A percentile compares a stretch with the other conserved stretches of the same genome.
Conservation (phyloP, 148 eudicot species). For the Polygonum maritimum region DNA sequence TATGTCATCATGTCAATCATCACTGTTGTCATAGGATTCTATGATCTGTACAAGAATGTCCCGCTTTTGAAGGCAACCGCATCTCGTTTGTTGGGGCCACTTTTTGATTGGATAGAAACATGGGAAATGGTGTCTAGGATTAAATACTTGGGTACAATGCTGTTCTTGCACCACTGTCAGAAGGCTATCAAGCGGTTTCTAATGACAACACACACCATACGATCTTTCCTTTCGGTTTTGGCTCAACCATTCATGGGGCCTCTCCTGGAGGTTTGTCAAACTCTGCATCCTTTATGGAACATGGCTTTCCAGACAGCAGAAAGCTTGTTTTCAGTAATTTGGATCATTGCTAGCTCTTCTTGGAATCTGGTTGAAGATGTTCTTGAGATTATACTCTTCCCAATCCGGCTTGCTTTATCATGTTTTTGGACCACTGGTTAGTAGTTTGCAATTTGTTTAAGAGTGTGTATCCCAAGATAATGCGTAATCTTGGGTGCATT, state of each 20-base stretch:
- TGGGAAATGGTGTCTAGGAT: conserved; percentile 92
- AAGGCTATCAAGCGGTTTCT: conserved; percentile 70
- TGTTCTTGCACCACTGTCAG: conserved; percentile 81
- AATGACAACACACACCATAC: conserved; percentile 40
- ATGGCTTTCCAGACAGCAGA: conserved; percentile 19
- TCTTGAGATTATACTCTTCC: conserved; percentile 44
- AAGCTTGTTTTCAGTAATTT: conserved; percentile 33
- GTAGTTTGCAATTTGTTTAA: not conserved
- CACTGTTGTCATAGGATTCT: conserved; percentile 85
- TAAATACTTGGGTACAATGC: conserved; percentile 88
- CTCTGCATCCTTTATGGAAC: conserved; percentile 58
- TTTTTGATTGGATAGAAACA: conserved; percentile 82
- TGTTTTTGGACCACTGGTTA: conserved; percentile 51
- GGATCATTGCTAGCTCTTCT: conserved; percentile 32
- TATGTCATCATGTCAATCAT: conserved; percentile 63
- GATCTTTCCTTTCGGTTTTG: conserved; percentile 44
- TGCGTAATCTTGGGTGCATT: too few species aligned
- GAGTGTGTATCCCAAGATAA: too few species aligned
- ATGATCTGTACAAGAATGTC: conserved; percentile 91
- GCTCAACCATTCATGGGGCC: conserved; percentile 71
- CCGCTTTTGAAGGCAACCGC: conserved; percentile 84
- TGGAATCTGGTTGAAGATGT: conserved; percentile 33
- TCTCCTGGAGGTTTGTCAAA: conserved; percentile 33
- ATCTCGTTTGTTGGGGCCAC: conserved; percentile 77
- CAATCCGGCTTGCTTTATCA: conserved; percentile 53